Base-by-base conservation (phyloP, 345 rosid genomes). In the Balakata baccata region DNA sequence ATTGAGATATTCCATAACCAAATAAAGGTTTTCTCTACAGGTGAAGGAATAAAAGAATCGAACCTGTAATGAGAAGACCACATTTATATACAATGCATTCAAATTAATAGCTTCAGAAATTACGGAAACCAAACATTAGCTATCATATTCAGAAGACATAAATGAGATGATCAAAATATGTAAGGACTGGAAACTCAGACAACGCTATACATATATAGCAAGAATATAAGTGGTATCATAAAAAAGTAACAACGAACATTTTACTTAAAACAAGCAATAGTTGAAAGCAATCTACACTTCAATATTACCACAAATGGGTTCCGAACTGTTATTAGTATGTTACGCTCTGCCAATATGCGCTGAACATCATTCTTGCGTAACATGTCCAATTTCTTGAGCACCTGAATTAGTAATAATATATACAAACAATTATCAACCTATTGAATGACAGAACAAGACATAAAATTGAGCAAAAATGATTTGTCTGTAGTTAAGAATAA, bases 1-100 rank as follows among this genome's bases (percentile, higher is more conserved):
- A 79, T 86, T 89, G 71, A 91, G 97, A 81, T 91, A 91, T 81
- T 91, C 97, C 97, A 91, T 91, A 58, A 91, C 97, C 87, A 91
- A 82, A 79, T 91, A 91, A 61, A 91, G 97, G 78, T 91, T 89
- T 80, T 91, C 97, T 77, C 94, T 84, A 82, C 94, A 88, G 54
- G 97, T 81, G 85, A 91, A 91, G 47, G 97, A 91, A 83, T 89
- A 91, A 69, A 85, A 91, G 75, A 91, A 91, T 11, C 91, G 86
- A 73, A 91, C 97, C 97, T 91, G 90, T 82, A 87, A 74, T 64
- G 38, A 73, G 34, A 80, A 77, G 68, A 78, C 49, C 12, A 38
- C 23, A 29, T 73, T 60, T 64, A 73, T 41, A 62, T 39, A n/a
- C 72, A 52, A 47, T 22, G 23, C 52, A 57, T 16, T 52, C 7